phyloP scores from a whole-genome alignment of 805 yeast species.

The Nakazawaea anatomiae region DNA sequence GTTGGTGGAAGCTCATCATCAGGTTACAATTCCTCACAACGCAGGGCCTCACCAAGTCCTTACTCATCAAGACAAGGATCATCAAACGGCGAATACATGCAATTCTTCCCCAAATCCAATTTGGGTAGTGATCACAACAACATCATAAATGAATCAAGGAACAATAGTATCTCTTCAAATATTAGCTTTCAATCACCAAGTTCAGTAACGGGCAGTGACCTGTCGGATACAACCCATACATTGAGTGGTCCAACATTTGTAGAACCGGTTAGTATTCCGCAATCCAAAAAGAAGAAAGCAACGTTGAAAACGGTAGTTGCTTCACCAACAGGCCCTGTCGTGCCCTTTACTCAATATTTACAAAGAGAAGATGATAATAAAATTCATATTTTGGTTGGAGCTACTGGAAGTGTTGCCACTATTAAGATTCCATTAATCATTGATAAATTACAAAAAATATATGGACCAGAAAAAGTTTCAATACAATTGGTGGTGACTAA shows the following conservation, averaged over 20 bases:
- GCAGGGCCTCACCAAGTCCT: conserved; percentile 10
- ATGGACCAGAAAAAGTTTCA: conserved; percentile 66
- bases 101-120: conserved; percentile 3
- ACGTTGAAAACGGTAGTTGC: conserved; percentile 46
- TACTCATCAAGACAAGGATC: conserved; percentile 13
- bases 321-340: conserved; percentile 55
- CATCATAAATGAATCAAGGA: conserved; percentile 4
- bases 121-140: background rate
- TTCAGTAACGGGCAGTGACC: conserved; percentile 15
- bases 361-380: conserved; percentile 76
- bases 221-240: conserved; percentile 12
- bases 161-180: conserved; percentile 10
- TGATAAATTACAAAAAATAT: conserved; percentile 76
- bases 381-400: conserved; percentile 83
- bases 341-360: conserved; percentile 70
- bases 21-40: background rate
- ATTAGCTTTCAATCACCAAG: conserved; percentile 7
- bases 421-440: conserved; percentile 88
- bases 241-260: conserved; percentile 7
- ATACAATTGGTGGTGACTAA: conserved; percentile 83
- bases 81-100: conserved; percentile 11
- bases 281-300: conserved; percentile 27
- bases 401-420: conserved; percentile 96
- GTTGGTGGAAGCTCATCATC: background rate
- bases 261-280: conserved; percentile 11